These are phyloP conservation scores for Paramyrothecium roridum DNA, from an alignment of 2,329 filamentous ascomycete species.

Conservation along the genomic window DNA sequence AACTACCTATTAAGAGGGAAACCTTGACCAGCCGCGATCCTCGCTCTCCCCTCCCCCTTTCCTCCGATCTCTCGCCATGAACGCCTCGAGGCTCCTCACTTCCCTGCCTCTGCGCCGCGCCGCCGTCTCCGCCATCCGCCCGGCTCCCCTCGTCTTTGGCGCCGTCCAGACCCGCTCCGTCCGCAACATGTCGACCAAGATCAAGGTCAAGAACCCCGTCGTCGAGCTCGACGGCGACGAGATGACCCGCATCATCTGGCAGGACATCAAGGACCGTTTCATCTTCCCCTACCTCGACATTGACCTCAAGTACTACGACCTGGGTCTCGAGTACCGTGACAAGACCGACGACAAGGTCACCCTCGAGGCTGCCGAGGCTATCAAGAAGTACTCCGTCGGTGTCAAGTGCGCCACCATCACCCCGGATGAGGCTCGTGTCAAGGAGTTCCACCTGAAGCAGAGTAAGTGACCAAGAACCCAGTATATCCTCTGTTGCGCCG, in stretches of 20 bases:
- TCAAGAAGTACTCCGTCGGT: slow-evolving; percentile 98
- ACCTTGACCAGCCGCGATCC: not conserved
- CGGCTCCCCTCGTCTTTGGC: slow-evolving; percentile 60
- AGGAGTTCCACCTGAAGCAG: slow-evolving; percentile 99
- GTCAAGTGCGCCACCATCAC: slow-evolving; percentile 99
- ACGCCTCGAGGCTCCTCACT: slow-evolving; percentile 24
- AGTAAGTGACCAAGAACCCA: slow-evolving; percentile 51
- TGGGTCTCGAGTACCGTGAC: slow-evolving; percentile 92
- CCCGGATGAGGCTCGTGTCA: slow-evolving; percentile 90
- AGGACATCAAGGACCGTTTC: slow-evolving; percentile 99
- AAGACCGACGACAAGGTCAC: slow-evolving; percentile 97
- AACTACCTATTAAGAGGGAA: not conserved
- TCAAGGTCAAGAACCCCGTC: slow-evolving; percentile 98
- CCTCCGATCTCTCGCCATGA: slow-evolving; percentile 22
- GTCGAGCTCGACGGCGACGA: slow-evolving; percentile 93
- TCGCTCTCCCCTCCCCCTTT: slow-evolving; percentile 13
- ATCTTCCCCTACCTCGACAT: slow-evolving; percentile 95
- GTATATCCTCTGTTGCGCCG: no score
- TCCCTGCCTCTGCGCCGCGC: slow-evolving; percentile 22
- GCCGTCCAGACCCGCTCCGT: slow-evolving; percentile 49
- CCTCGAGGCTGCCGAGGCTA: slow-evolving; percentile 89
- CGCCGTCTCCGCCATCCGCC: slow-evolving; percentile 36
- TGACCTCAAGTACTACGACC: slow-evolving; percentile 97
- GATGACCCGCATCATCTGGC: slow-evolving; percentile 99
- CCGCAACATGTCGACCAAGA: slow-evolving; percentile 72